Conservation (phyloP, 2,329 filamentous ascomycete genomes). For the Aquanectria penicillioides region DNA sequence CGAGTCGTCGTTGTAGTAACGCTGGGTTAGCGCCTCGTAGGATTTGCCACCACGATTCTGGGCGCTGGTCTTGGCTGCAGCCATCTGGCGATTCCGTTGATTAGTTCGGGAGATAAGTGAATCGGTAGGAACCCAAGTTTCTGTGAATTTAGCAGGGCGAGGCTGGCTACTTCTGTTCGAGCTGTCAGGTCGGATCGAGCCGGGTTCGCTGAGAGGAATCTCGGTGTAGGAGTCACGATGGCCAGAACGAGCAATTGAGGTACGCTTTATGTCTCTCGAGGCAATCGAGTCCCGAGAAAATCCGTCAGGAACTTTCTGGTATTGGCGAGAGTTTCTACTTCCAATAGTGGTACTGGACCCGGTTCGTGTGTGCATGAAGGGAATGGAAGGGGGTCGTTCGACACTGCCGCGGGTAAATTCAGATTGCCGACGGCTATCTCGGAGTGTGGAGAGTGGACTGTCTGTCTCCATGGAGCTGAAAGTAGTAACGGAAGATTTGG, state of each 20-base stretch:
- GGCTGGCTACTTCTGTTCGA: conserved; percentile 41
- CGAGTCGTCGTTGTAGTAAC: conserved; percentile 53
- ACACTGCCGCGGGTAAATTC: conserved; percentile 56
- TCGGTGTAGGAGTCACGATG: conserved; percentile 60
- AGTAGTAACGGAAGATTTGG: conserved; percentile 67
- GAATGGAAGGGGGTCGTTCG: conserved; percentile 66
- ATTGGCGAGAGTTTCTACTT: conserved; percentile 66
- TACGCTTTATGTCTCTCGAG: conserved; percentile 58
- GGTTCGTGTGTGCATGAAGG: conserved; percentile 82
- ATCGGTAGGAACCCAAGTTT: conserved; percentile 65
- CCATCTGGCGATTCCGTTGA: conserved; percentile 58
- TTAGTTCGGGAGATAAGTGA: conserved; percentile 65
- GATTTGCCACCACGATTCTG: conserved; percentile 47
- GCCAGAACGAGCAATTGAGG: conserved; percentile 51
- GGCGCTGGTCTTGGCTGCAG: conserved; percentile 47
- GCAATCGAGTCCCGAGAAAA: conserved; percentile 56
- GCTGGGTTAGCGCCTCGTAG: conserved; percentile 60
- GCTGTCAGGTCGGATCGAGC: conserved; percentile 38
- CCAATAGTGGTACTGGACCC: conserved; percentile 67
- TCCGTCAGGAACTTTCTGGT: conserved; percentile 58
- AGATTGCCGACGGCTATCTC: conserved; percentile 55
- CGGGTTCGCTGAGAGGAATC: conserved; percentile 56
- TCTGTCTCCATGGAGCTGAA: conserved; percentile 58
- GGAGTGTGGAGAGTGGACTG: conserved; percentile 66
- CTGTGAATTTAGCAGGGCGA: conserved; percentile 60